Base-by-base conservation (phyloP, 1,139 yeast species). In the Geotrichum cucujoidarum region DNA sequence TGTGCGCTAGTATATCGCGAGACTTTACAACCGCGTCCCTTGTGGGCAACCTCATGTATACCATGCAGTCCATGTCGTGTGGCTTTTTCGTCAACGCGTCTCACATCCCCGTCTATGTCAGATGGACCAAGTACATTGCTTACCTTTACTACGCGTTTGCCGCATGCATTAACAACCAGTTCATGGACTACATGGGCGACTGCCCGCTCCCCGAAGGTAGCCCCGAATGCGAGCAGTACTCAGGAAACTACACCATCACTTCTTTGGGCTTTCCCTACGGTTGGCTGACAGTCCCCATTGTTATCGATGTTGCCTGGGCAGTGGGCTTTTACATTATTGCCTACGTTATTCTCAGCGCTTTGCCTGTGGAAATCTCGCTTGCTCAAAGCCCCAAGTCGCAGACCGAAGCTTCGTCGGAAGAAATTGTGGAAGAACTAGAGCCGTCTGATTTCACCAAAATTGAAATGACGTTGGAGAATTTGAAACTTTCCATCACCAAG, bases 71-170 rank as follows among this genome's bases (percentile, higher is more conserved):
- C 45, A 77, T 83, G 72, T 87, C 89, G 0, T 82, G 89, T 64
- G 95, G 95, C 0, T 85, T 80, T 64, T 86, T 84, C 59, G 85
- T 82, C 18, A 86, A 84, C 63, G 79, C 90, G 0, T 70, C 73
- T 16, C 74, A 80, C 1, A 76, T 86, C 81, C 95, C 95, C 0
- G 95, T 85, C 3, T 87, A 87, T 59, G 95, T 87, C 3, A 73
- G 90, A 33, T 87, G 95, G 95, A 73, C 81, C 4, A 84, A 82
- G 59, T 87, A 85, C 63, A 65, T 81, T 46, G 81, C 90, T 0
- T 83, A 79, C 59, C 76, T 83, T 50, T 87, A 92, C 85, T 86
- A 83, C 58, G 81, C 80, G 0, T 83, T 83, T 65, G 94, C 94
- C 0, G 82, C 84, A 0, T 63, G 82, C 49, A 58, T 75, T 17